A percentile compares a stretch with the other conserved stretches of the same genome.
Evolutionary conservation across 148 eudicot genomes (phyloP).

Genomic region (Camellia lanceoleosa): DNA sequence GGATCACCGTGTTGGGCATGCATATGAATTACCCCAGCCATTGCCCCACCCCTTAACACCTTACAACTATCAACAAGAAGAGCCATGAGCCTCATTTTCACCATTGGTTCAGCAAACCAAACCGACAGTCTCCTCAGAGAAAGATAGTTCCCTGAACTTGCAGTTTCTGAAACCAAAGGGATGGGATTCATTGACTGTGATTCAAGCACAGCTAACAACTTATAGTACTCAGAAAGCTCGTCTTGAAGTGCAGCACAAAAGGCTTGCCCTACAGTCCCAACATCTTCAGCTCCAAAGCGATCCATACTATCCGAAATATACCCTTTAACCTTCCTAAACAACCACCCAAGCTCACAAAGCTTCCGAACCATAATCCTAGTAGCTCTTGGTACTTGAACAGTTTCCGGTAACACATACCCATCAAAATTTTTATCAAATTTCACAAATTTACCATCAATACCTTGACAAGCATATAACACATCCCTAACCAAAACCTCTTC

Average conservation of each 20-base stretch:
- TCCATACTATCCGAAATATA: conserved; percentile 71
- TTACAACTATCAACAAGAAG: conserved; percentile 89
- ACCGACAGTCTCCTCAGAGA: conserved; percentile 81
- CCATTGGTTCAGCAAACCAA: conserved; percentile 95
- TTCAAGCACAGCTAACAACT: conserved; percentile 88
- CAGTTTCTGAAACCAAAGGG: conserved; percentile 70
- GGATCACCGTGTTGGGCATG: conserved; percentile 99
- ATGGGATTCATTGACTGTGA: conserved; percentile 88
- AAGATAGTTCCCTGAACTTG: conserved; percentile 64
- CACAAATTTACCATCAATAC: conserved; percentile 83
- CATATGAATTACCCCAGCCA: conserved; percentile 98
- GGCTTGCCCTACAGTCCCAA: conserved; percentile 95
- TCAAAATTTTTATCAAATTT: conserved; percentile 54
- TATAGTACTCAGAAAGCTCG: conserved; percentile 87
- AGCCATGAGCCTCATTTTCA: conserved; percentile 96
- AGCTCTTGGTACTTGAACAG: conserved; percentile 60
- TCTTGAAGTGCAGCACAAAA: conserved; percentile 95
- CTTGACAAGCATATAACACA: conserved; percentile 87
- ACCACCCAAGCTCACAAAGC: conserved; percentile 87
- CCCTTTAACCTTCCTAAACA: conserved; percentile 81
- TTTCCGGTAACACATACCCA: conserved; percentile 58
- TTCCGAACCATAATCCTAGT: conserved; percentile 61
- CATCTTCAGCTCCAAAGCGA: conserved; percentile 67
- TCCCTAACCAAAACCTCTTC: conserved; percentile 91
- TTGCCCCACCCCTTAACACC: conserved; percentile 85